Evolutionary conservation across 495 filamentous ascomycete genomes (phyloP).

Genomic region (Letharia lupina): DNA sequence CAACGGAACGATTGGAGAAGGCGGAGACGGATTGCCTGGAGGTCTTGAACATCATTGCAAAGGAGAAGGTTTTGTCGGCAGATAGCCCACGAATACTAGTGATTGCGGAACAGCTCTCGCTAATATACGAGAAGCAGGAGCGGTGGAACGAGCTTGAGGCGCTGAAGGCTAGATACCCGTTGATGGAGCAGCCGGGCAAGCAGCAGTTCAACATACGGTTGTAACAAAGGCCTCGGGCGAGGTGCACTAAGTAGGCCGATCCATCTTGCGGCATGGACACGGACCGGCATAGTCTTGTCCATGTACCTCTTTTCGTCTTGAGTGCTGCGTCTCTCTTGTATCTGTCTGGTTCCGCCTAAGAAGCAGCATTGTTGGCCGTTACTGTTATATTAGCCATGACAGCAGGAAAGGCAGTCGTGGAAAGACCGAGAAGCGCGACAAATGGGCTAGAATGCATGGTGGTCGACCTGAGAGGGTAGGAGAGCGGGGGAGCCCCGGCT

Average conservation of each 20-base stretch:
- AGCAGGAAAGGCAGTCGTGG: not conserved
- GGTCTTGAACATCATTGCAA: slow-evolving; percentile 12
- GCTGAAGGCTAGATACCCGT: slow-evolving; percentile 11
- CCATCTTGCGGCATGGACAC: not conserved
- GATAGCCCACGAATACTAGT: not conserved
- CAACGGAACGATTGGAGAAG: slow-evolving; percentile 14
- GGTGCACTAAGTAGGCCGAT: not conserved
- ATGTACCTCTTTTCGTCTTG: not conserved
- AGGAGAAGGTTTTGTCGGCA: not conserved
- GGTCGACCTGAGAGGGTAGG: too few relatives aligned
- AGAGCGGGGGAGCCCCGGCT: too few relatives aligned
- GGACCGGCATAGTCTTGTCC: not conserved
- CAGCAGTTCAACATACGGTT: not conserved
- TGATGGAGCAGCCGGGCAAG: not conserved
- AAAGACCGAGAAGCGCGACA: not conserved
- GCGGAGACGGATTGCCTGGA: slow-evolving; percentile 20
- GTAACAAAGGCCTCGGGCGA: too few relatives aligned
- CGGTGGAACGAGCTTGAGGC: slow-evolving; percentile 14
- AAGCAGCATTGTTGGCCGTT: not conserved
- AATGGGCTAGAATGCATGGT: not conserved
- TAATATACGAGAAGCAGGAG: slow-evolving; percentile 23
- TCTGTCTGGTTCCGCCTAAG: not conserved
- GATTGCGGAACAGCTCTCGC: slow-evolving; percentile 22
- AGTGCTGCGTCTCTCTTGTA: not conserved
- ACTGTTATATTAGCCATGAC: not conserved